Evolutionary conservation across 345 rosid genomes (phyloP), one percentile per base, ranked within the genome.

Genomic region (Erucastrum elatum): DNA sequence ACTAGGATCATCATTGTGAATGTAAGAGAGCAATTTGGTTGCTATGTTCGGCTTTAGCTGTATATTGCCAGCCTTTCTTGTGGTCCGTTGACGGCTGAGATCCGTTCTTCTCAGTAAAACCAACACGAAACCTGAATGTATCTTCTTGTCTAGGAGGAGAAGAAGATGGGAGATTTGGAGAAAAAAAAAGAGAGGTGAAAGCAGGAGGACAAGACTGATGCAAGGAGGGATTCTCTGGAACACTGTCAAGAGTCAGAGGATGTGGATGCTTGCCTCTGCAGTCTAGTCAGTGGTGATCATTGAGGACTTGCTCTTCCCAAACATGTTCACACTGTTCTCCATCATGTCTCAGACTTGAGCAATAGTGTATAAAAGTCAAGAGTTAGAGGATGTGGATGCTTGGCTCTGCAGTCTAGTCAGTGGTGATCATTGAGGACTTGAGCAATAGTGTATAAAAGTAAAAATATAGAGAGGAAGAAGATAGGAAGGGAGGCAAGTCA

Each of bases 201-300:
- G 83, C 51, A 90, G 70, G 5, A 90, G 89, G 66, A 35, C 39
- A 15, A 70, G 75, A 34, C 15, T 77, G 66, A 15, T 77, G 49
- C 35, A 13, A 56, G 46, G 68, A 35, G 34, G 76, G 27, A 17
- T 62, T 76, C 0, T 31, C 2, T 0, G 61, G 60, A 27, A 70
- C 33, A 12, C 66, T 60, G 60, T 80, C 81, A 17, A 88, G 75
- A 62, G 69, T 62, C 74, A 86, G 87, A 4, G 58, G 78, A 44
- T 15, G 85, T 26, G 0, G 93, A 91, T 4, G 91, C 95, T 12
- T 72, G 76, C 51, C 70, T 86, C 75, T 88, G 93, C 11, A 90
- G 86, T 82, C 93, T 88, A 37, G 93, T 85, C 6, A 87, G 86
- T 27, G 88, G 86, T 27, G 90, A 87, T 71, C 80, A 21, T 74